Evolutionary conservation across 169 alveolate genomes (phyloP).

Genomic region (Miamiensis avidus): DNA sequence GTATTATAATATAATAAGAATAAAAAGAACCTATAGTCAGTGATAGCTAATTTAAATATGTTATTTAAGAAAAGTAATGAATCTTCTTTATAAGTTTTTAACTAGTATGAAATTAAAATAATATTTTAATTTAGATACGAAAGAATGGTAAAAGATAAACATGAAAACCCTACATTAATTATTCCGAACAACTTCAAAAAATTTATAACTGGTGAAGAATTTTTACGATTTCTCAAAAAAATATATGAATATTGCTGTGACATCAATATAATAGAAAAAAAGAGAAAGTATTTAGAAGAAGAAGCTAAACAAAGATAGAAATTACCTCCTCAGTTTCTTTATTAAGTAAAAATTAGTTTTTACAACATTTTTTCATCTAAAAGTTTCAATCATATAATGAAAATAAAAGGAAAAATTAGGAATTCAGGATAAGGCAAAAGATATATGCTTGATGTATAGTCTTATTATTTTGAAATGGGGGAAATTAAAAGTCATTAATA

Average conservation of each 20-base stretch:
- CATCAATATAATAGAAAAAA: neutral
- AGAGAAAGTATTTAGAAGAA: neutral
- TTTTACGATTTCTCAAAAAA: neutral
- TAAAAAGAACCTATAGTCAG: no score
- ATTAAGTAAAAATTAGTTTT: neutral
- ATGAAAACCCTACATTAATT: neutral
- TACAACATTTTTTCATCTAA: no score
- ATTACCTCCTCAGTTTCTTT: no score
- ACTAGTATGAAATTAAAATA: neutral
- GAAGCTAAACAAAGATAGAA: neutral
- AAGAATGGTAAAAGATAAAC: neutral
- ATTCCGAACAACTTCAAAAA: neutral
- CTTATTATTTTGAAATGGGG: constrained; percentile 28
- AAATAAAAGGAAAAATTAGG: neutral
- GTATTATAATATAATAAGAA: no score
- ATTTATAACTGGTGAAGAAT: neutral
- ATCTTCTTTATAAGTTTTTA: no score
- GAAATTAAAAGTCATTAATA: constrained; percentile 14
- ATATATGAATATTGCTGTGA: neutral
- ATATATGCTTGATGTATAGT: neutral
- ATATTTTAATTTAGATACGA: neutral
- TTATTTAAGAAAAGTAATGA: neutral
- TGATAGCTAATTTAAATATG: neutral
- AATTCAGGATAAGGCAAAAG: neutral
- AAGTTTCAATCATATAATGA: no score